Base-by-base conservation (phyloP, 2,329 filamentous ascomycete genomes). In the Aplosporella prunicola region DNA sequence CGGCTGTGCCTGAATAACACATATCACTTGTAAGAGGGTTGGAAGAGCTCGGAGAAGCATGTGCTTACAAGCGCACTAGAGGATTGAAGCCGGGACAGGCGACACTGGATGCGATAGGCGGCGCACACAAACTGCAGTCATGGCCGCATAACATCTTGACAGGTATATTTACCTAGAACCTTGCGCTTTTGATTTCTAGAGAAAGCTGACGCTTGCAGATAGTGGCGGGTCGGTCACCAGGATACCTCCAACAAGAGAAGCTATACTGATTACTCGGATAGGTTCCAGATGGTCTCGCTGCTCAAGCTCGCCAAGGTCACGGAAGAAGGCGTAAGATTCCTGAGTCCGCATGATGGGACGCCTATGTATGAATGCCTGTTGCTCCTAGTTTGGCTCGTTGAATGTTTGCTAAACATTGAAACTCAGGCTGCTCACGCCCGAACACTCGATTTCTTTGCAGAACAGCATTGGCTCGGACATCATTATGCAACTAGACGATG, bases 401-500 rank as follows among this genome's bases (percentile, higher is more conserved):
- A 17, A 6, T 8, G 20, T 22, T 20, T 32, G 13, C 32, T 40
- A 25, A 35, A 27, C 16, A 15, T 13, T 32, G 23, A 35, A 13
- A 10, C 13, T 10, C 32, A 74, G 71, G 71, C 78, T 98, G 9
- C 77, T 98, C 31, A 98, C 91, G 0, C 91, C 91, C 0, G 93
- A 98, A 60, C 89, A 96, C 65, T 96, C 91, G 1, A 95, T 98
- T 51, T 81, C 80, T 9, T 72, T 98, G 3, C 91, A 98, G 58
- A 96, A 98, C 62, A 89, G 82, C 38, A 98, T 98, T 52, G 91
- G 91, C 46, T 93, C 86, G 45, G 91, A 98, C 62, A 96, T 98
- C 50, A 95, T 96, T 48, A 98, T 98, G 93, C 93, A 98, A 63
- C 78, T 98, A 4, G 91, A 98, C 67, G 93, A 98, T 60, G 93